Evolutionary conservation across 768 basidiomycete genomes (phyloP), one percentile per base, ranked within the genome.

Genomic region (Leccinum longicurvipes): DNA sequence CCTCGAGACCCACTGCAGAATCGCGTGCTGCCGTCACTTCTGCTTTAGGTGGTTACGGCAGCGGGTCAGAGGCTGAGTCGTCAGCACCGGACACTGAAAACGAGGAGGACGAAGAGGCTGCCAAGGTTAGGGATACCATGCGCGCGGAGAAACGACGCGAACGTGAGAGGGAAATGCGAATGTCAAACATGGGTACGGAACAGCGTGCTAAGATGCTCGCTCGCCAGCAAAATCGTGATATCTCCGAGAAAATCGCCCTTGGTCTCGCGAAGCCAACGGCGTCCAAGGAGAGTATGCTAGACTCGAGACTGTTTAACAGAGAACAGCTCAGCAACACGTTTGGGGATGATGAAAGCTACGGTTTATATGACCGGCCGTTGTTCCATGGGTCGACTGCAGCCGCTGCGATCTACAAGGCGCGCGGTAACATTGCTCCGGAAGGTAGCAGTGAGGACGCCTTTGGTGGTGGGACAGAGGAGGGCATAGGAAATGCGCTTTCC

Each of bases 391-490:
- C 95, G 3, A 86, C 89, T 4, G 96, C 96, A 17, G 94, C 92
- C 0, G 93, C 96, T n/a, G 97, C 97, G n/a, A 99, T 99, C 63
- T 99, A 99, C 80, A 96, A 95, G 72, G 92, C 96, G 5, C 81
- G 87, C 25, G 94, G 95, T 0, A 89, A 92, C 62, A 90, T 93
- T 56, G 68, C 79, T 6, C 86, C 90, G 60, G 68, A 69, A 53
- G 68, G 68, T 50, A 91, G 86, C 28, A 90, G 91, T 67, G 93
- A 98, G 41, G 95, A 97, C 51, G 84, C 90, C 39, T 96, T 91
- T 69, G 93, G 93, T 50, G 94, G 91, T 54, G 95, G 95, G 36
- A 97, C 95, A 3, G 93, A 95, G 66, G 94, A 98, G 63, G 96
- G 97, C 31, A 95, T 98, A 67, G 82, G 83, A 21, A 86, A 87